Conservation (phyloP, 176 grass and related monocot species). For the Guadua angustifolia region DNA sequence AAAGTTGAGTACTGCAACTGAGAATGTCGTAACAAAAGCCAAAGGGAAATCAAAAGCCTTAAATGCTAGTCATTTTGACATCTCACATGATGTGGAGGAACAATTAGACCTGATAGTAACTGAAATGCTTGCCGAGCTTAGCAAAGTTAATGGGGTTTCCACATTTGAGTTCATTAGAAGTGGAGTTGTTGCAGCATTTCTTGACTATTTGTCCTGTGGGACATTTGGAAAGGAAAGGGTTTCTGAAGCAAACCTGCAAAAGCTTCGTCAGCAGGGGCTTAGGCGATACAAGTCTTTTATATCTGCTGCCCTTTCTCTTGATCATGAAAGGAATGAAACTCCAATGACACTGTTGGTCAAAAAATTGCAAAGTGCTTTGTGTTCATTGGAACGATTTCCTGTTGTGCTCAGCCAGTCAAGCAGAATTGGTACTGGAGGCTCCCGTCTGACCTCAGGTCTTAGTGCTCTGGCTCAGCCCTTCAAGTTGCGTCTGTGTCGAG, state of each 20-base stretch:
- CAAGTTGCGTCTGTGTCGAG: conserved; percentile 80
- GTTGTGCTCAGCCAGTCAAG: conserved; percentile 86
- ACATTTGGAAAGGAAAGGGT: conserved; percentile 77
- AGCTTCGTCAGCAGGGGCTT: conserved; percentile 71
- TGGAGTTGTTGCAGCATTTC: conserved; percentile 67
- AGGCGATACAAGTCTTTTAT: conserved; percentile 79
- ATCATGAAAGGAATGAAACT: conserved; percentile 51
- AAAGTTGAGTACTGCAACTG: conserved; percentile 66
- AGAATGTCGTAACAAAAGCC: conserved; percentile 61
- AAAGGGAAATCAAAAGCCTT: conserved; percentile 84
- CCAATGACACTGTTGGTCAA: conserved; percentile 73
- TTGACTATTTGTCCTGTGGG: conserved; percentile 84
- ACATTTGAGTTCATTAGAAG: conserved; percentile 96
- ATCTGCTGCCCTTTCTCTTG: conserved; percentile 67
- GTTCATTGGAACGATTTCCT: conserved; percentile 85
- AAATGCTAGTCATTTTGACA: conserved; percentile 56
- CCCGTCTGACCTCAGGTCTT: conserved; percentile 67
- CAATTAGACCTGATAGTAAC: conserved; percentile 62
- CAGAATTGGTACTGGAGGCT: conserved; percentile 63
- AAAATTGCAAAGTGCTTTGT: conserved; percentile 87
- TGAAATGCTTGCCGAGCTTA: conserved; percentile 78
- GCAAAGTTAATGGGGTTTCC: conserved; percentile 79
- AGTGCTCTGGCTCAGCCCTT: conserved; percentile 77
- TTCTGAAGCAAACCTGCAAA: conserved; percentile 62
- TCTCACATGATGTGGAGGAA: conserved; percentile 64